These are phyloP conservation scores for Leccinum griseonigrum DNA, from an alignment of 1,284 basidiomycete species.

Conservation along the genomic window DNA sequence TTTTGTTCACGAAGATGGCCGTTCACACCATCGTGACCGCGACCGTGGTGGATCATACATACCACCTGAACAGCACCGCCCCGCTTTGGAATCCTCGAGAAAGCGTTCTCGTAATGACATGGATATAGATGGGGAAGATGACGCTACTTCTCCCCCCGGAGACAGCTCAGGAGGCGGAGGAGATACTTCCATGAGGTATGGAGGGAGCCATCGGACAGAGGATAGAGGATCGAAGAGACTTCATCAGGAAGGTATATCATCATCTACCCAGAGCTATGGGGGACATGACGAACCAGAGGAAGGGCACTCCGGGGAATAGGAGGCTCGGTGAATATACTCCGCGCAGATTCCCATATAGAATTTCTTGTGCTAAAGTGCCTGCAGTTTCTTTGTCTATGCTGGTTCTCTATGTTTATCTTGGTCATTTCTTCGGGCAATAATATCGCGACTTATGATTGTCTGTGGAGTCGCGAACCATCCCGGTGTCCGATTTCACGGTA, in stretches of 20 bases:
- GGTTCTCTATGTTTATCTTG: conserved; percentile 19
- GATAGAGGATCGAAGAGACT: conserved; percentile 57
- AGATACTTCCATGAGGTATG: conserved; percentile 29
- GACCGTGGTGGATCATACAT: conserved; percentile 33
- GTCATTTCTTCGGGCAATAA: conserved; percentile 16
- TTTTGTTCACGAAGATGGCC: conserved; percentile 48
- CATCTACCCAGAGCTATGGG: conserved; percentile 38
- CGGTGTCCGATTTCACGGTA: conserved; percentile 14
- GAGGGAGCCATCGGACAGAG: conserved; percentile 34
- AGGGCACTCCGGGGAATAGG: conserved; percentile 34
- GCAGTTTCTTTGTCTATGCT: conserved; percentile 17
- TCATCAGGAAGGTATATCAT: conserved; percentile 42
- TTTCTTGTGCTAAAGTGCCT: conserved; percentile 36
- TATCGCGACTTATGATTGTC: conserved; percentile 20
- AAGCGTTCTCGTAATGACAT: conserved; percentile 60
- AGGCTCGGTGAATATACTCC: conserved; percentile 23
- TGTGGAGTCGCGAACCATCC: conserved; percentile 13
- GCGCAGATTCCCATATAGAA: conserved; percentile 31
- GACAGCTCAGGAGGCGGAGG: conserved; percentile 34
- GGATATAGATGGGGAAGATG: conserved; percentile 53
- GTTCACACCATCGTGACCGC: conserved; percentile 36
- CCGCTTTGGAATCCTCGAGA: conserved; percentile 39
- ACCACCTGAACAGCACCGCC: conserved; percentile 30
- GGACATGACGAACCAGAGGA: conserved; percentile 46
- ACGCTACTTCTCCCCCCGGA: conserved; percentile 38